phyloP scores from a whole-genome alignment of 306 rosid genomes.

The apple (Malus domestica) region DNA sequence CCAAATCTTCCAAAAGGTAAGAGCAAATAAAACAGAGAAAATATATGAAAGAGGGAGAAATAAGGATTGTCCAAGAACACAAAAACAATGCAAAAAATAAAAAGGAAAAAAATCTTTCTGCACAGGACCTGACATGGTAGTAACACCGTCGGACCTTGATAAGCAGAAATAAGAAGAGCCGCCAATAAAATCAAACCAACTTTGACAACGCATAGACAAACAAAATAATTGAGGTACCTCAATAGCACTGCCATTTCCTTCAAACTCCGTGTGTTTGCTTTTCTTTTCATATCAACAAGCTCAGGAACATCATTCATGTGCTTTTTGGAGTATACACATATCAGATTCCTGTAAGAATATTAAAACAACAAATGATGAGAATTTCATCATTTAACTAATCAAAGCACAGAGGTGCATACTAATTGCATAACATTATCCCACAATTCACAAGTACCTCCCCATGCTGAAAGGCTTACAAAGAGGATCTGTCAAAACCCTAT shows the following conservation, averaged over 20 bases:
- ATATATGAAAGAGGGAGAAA: not conserved
- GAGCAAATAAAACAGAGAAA: not conserved
- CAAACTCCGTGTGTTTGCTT: conserved; percentile 75
- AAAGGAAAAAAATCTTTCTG: not conserved
- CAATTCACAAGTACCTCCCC: conserved; percentile 66
- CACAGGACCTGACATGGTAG: not conserved
- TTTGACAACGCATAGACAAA: conserved; percentile 6
- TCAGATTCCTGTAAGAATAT: conserved; percentile 60
- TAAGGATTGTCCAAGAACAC: not conserved
- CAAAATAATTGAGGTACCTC: conserved; percentile 46
- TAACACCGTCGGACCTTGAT: not conserved
- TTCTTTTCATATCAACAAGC: conserved; percentile 80
- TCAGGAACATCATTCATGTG: conserved; percentile 88
- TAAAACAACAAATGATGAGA: not conserved
- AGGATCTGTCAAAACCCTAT: conserved; percentile 89
- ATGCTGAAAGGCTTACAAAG: conserved; percentile 96
- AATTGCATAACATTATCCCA: conserved; percentile 10
- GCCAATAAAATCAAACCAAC: not conserved
- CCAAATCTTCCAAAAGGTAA: not conserved
- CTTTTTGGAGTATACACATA: conserved; percentile 97
- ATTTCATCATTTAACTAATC: not conserved
- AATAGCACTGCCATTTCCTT: conserved; percentile 93
- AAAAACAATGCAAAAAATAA: not conserved
- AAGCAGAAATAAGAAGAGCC: not conserved
- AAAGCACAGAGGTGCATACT: conserved; percentile 5